Evolutionary conservation across 176 grass and related monocot species (phyloP).

Genomic region (Melocanna baccifera): DNA sequence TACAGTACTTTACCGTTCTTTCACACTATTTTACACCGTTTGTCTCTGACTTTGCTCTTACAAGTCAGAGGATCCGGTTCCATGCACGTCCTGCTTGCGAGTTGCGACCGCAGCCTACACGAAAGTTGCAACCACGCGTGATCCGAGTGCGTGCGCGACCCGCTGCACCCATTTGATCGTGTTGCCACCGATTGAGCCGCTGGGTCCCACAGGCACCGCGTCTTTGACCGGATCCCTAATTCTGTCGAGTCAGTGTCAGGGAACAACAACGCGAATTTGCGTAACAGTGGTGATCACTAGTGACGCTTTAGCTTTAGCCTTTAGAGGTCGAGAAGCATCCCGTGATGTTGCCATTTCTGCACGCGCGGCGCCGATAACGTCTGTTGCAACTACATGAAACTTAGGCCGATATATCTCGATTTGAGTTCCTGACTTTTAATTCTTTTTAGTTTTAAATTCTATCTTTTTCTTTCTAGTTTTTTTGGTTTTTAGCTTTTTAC

Average conservation of each 20-base stretch:
- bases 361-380: not conserved
- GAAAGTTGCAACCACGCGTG: not conserved
- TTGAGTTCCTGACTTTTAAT: no score
- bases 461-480: no score
- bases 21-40: no score
- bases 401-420: no score
- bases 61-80: no score
- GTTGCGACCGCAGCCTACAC: not conserved
- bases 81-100: not conserved
- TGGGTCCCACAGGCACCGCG: not conserved
- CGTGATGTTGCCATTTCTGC: not conserved
- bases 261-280: not conserved
- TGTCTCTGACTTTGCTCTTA: no score
- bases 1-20: no score
- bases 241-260: constrained; percentile 5
- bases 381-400: not conserved
- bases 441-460: no score
- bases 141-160: not conserved
- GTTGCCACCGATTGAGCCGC: not conserved
- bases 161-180: not conserved
- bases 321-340: not conserved
- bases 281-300: not conserved
- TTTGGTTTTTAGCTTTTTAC: no score
- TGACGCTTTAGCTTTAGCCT: no score
- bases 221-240: constrained; percentile 38